phyloP scores from a whole-genome alignment of 768 basidiomycete genomes.

The Xanthoconium stramineum region DNA sequence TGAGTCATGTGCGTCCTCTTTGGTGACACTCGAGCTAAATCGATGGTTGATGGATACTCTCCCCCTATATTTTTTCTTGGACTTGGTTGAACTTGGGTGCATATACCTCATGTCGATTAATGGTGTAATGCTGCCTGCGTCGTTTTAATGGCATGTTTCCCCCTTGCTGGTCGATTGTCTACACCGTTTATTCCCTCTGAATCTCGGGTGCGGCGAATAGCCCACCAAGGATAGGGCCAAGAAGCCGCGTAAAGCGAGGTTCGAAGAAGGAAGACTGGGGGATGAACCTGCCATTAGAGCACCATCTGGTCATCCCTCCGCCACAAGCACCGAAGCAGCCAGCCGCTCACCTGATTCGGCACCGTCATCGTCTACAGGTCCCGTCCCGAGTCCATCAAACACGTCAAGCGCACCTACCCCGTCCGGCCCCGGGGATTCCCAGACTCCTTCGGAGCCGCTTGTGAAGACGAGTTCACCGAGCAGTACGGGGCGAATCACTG shows the following conservation, averaged over 20 bases:
- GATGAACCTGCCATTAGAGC: background rate
- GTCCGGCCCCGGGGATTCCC: slow-evolving; percentile 1
- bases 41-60: slow-evolving; percentile 40
- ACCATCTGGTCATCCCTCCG: background rate
- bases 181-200: background rate
- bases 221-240: slow-evolving; percentile 72
- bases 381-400: slow-evolving; percentile 1
- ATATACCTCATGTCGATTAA: slow-evolving; percentile 30
- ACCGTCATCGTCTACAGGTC: background rate
- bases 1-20: slow-evolving; percentile 87
- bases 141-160: slow-evolving; percentile 27
- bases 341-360: slow-evolving; percentile 1
- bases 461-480: slow-evolving; percentile 6
- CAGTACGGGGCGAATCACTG: slow-evolving; percentile 21
- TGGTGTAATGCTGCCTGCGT: slow-evolving; percentile 28
- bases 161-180: slow-evolving; percentile 10
- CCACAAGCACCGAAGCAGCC: background rate
- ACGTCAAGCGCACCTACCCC: background rate
- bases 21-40: slow-evolving; percentile 51
- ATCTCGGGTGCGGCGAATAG: slow-evolving; percentile 36
- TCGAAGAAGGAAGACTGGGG: slow-evolving; percentile 14
- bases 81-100: slow-evolving; percentile 17
- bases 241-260: slow-evolving; percentile 54
- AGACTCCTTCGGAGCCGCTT: background rate
- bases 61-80: slow-evolving; percentile 8